Conservation (phyloP, 2,329 filamentous ascomycete species). For the Stagonosporopsis chrysanthemi region DNA sequence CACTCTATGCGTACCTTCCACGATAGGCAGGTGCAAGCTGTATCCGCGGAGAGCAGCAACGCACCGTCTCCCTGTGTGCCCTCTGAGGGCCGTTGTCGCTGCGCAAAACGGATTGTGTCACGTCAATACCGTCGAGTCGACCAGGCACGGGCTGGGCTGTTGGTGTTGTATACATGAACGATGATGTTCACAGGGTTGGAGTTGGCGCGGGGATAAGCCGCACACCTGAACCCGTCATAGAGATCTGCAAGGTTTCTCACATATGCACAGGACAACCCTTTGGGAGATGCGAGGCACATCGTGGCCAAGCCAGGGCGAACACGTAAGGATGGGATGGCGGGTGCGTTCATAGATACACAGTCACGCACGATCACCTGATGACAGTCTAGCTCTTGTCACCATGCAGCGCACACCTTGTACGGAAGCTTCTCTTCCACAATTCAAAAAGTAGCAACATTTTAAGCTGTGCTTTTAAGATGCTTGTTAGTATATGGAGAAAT, state of each 20-base stretch:
- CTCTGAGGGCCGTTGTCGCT: neutral
- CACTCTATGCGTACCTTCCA: conserved; percentile 11
- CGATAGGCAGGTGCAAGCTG: conserved; percentile 12
- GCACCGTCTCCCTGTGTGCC: neutral
- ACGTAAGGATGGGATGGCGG: neutral
- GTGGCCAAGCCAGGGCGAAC: conserved; percentile 4
- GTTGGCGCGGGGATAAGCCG: conserved; percentile 11
- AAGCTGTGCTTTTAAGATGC: no score
- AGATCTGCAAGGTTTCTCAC: conserved; percentile 7
- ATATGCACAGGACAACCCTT: conserved; percentile 13
- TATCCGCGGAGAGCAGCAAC: conserved; percentile 4
- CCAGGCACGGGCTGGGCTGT: conserved; percentile 8
- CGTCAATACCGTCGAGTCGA: neutral
- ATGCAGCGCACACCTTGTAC: neutral
- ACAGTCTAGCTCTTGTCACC: neutral
- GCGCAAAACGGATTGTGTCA: neutral
- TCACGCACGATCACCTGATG: conserved; percentile 6
- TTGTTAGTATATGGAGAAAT: no score
- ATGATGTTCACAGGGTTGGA: neutral
- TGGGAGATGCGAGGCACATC: neutral
- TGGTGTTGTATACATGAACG: neutral
- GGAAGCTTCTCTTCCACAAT: neutral
- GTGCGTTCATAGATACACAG: neutral
- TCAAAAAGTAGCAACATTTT: no score
- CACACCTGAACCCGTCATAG: conserved; percentile 4